phyloP scores from a whole-genome alignment of 192 early-diverging fungal species.

The Phlyctochytrium bullatum region DNA sequence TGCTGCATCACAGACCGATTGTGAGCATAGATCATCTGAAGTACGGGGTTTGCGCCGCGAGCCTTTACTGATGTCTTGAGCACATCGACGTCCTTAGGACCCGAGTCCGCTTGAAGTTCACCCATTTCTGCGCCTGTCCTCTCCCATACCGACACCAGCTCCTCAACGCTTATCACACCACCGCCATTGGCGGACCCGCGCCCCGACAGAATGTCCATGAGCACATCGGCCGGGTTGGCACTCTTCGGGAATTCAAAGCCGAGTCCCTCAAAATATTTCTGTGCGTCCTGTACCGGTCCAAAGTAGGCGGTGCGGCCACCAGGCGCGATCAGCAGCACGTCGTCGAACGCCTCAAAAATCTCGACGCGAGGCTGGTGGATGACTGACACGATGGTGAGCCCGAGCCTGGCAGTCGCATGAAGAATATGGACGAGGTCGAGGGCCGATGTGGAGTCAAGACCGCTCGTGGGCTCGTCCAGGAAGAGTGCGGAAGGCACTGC shows the following conservation, averaged over 20 bases:
- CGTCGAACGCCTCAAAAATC: slow-evolving; percentile 78
- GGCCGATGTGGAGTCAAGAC: slow-evolving; percentile 67
- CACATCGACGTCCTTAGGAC: neutral
- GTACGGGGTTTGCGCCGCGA: slow-evolving; percentile 22
- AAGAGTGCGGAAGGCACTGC: slow-evolving; percentile 51
- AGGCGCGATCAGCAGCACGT: slow-evolving; percentile 67
- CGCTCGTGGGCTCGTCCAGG: slow-evolving; percentile 83
- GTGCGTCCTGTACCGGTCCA: slow-evolving; percentile 48
- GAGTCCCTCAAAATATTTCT: slow-evolving; percentile 34
- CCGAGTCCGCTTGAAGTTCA: neutral
- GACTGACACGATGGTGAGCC: slow-evolving; percentile 66
- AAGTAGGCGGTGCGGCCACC: slow-evolving; percentile 72
- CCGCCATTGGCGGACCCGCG: slow-evolving; percentile 14
- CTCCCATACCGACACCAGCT: slow-evolving; percentile 10
- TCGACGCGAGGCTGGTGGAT: slow-evolving; percentile 82
- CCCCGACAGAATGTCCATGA: slow-evolving; percentile 50
- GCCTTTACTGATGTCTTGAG: neutral
- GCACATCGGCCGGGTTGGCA: slow-evolving; percentile 43
- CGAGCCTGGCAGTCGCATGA: slow-evolving; percentile 58
- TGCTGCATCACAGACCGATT: slow-evolving; percentile 39
- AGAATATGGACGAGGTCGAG: slow-evolving; percentile 63
- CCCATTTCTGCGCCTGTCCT: neutral
- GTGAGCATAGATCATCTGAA: slow-evolving; percentile 33
- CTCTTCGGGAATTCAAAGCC: slow-evolving; percentile 24
- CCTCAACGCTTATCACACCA: neutral